Evolutionary conservation across 257 asterid species (phyloP).

Genomic region (Ajuga chamaepitys): DNA sequence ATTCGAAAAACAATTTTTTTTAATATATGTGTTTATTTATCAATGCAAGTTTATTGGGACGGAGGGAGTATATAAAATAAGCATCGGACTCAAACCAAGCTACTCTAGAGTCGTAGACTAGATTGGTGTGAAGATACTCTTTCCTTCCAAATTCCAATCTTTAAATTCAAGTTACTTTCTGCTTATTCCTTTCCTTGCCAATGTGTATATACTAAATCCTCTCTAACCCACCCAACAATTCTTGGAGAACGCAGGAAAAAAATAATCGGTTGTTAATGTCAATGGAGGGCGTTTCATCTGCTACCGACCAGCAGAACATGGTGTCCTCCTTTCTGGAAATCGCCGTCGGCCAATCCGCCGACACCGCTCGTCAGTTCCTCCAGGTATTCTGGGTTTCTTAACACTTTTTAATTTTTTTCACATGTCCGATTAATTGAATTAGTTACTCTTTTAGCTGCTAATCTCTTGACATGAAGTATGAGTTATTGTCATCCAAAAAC

Average conservation of each 20-base stretch:
- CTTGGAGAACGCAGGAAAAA: not conserved
- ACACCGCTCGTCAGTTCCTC: conserved; percentile 83
- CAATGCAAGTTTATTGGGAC: no score
- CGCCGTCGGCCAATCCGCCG: conserved; percentile 79
- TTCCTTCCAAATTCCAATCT: no score
- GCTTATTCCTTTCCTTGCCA: not conserved
- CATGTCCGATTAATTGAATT: not conserved
- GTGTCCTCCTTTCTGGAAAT: conserved; percentile 73
- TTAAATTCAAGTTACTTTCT: not conserved
- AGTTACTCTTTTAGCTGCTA: not conserved
- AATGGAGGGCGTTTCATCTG: conserved; percentile 53
- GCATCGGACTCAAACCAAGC: no score
- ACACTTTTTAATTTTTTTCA: no score
- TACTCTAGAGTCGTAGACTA: no score
- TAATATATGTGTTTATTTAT: no score
- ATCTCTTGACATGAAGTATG: not conserved
- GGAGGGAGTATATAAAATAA: no score
- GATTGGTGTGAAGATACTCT: no score
- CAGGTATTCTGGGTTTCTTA: conserved; percentile 38
- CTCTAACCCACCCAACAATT: not conserved
- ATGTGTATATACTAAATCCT: not conserved
- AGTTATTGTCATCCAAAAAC: not conserved
- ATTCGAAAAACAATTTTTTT: no score
- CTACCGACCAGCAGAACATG: conserved; percentile 56
- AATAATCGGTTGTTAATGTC: not conserved